A percentile compares a stretch with the other conserved stretches of the same genome.
phyloP scores from a whole-genome alignment of 192 early-diverging fungal genomes.

The Podila epigama region DNA sequence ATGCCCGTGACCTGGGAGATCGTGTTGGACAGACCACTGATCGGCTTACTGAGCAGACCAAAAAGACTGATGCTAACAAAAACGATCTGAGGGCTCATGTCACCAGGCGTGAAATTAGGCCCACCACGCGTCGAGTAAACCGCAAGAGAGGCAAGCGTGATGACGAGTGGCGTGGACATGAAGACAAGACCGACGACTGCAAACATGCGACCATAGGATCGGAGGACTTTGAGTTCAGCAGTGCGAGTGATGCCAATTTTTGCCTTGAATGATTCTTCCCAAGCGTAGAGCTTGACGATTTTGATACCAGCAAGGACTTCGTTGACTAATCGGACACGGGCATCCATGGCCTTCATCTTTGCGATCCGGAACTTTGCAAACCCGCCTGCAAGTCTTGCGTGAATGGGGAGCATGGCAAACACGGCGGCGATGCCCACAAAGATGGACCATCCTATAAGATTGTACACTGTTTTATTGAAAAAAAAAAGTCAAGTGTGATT shows the following conservation, averaged over 20 bases:
- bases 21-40: constrained; percentile 16
- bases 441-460: constrained; percentile 26
- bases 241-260: constrained; percentile 2
- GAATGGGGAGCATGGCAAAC: constrained; percentile 16
- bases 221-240: constrained; percentile 11
- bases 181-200: constrained; percentile 4
- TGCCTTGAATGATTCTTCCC: constrained; percentile 28
- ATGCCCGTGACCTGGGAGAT: constrained; percentile 12
- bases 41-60: constrained; percentile 5
- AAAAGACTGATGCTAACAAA: constrained; percentile 27
- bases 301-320: constrained; percentile 46
- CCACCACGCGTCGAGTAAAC: constrained; percentile 24
- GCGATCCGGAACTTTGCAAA: background rate
- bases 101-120: constrained; percentile 8
- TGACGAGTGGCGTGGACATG: constrained; percentile 16
- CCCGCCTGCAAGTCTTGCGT: background rate
- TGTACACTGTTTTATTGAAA: constrained; percentile 12
- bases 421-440: constrained; percentile 22
- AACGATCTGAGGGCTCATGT: constrained; percentile 21
- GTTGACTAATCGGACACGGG: constrained; percentile 40
- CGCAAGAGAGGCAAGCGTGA: constrained; percentile 15
- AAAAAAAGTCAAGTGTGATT: background rate
- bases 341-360: constrained; percentile 44
- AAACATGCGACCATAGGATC: constrained; percentile 6
- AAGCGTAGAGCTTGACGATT: constrained; percentile 45